Conservation (phyloP, 352 stramenopile genomes). For the Phytopythium helicoides region DNA sequence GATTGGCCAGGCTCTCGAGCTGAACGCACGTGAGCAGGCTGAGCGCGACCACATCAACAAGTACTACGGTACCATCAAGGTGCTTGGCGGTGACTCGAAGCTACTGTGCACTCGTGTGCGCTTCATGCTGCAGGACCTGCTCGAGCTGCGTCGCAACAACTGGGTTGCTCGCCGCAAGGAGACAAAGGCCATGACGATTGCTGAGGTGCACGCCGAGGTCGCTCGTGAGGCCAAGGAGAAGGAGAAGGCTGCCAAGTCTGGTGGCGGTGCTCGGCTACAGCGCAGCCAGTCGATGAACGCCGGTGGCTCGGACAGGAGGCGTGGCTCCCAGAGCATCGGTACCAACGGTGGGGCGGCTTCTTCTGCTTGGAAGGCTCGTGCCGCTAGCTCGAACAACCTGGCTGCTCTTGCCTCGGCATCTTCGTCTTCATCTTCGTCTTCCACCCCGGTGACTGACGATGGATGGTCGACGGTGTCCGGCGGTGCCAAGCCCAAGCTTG, state of each 20-base stretch:
- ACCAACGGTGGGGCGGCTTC: slow-evolving; percentile 37
- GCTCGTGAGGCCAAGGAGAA: slow-evolving; percentile 73
- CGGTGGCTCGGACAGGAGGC: slow-evolving; percentile 31
- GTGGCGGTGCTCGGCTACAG: slow-evolving; percentile 38
- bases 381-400: slow-evolving; percentile 9
- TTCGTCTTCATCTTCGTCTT: slow-evolving; percentile 7
- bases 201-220: slow-evolving; percentile 71
- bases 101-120: slow-evolving; percentile 76
- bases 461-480: slow-evolving; percentile 73
- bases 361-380: slow-evolving; percentile 61
- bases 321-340: slow-evolving; percentile 20
- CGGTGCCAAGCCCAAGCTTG: slow-evolving; percentile 44
- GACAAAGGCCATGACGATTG: slow-evolving; percentile 84
- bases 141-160: slow-evolving; percentile 74
- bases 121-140: slow-evolving; percentile 83
- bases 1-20: slow-evolving; percentile 90
- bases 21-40: slow-evolving; percentile 37
- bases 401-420: slow-evolving; percentile 4
- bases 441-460: slow-evolving; percentile 41
- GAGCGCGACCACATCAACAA: slow-evolving; percentile 61
- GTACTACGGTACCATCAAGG: slow-evolving; percentile 69
- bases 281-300: slow-evolving; percentile 66
- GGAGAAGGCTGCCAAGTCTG: slow-evolving; percentile 34
- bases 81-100: slow-evolving; percentile 60
- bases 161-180: slow-evolving; percentile 78